Percentiles rank a stretch among this genome's conserved stretches.
Evolutionary conservation across 2,329 filamentous ascomycete genomes (phyloP).

Genomic region (Neonectria magnoliae): DNA sequence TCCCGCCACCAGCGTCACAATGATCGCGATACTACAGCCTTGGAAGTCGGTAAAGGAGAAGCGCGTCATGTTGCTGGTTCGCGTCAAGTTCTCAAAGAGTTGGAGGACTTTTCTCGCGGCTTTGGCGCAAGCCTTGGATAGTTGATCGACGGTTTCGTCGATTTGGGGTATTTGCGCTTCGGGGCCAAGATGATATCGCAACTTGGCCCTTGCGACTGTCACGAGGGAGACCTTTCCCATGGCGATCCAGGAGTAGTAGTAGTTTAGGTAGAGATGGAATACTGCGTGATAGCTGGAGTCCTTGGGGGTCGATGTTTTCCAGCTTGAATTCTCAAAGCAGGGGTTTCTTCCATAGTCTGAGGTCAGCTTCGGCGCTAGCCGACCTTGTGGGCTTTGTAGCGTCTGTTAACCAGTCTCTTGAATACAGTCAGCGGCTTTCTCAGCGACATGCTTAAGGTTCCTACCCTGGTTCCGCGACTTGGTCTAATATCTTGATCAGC

Average conservation of each 20-base stretch:
- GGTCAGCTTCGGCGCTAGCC: slow-evolving; percentile 31
- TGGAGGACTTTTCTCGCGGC: slow-evolving; percentile 46
- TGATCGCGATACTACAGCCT: slow-evolving; percentile 51
- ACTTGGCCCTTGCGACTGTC: slow-evolving; percentile 42
- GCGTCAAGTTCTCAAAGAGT: slow-evolving; percentile 44
- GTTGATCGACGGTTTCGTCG: slow-evolving; percentile 23
- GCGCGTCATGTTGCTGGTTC: slow-evolving; percentile 44
- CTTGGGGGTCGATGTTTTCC: slow-evolving; percentile 41
- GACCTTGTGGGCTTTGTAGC: slow-evolving; percentile 15
- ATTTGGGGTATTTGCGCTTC: slow-evolving; percentile 10
- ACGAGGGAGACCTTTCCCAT: slow-evolving; percentile 49
- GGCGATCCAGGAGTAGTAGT: slow-evolving; percentile 50
- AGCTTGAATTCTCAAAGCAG: slow-evolving; percentile 42
- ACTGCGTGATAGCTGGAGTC: slow-evolving; percentile 45
- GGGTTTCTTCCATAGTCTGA: slow-evolving; percentile 46
- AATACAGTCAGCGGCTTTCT: not conserved
- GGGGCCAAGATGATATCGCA: slow-evolving; percentile 31
- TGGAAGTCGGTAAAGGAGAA: slow-evolving; percentile 54
- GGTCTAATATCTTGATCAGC: slow-evolving; percentile 45
- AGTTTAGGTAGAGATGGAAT: slow-evolving; percentile 50
- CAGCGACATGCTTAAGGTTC: not conserved
- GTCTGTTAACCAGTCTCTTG: slow-evolving; percentile 17
- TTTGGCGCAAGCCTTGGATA: slow-evolving; percentile 43
- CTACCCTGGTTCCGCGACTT: slow-evolving; percentile 40
- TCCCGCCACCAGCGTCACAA: slow-evolving; percentile 47